These are phyloP conservation scores for Closterium sp. DNA, from an alignment of 139 green algal species.

Conservation along the genomic window DNA sequence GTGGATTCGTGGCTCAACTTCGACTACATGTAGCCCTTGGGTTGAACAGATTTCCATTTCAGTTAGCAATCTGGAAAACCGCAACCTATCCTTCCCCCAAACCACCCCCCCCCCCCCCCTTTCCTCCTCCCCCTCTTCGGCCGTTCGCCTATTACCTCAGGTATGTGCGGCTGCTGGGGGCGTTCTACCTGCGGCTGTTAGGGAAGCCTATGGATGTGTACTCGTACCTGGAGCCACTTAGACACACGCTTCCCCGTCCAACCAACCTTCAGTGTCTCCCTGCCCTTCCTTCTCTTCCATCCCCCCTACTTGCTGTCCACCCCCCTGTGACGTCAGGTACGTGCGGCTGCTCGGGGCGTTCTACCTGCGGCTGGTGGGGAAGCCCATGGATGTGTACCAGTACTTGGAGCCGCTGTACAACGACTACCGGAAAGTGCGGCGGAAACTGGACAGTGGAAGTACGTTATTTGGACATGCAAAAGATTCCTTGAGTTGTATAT, in stretches of 20 bases:
- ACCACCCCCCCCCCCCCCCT: not conserved
- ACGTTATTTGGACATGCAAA: too few species aligned
- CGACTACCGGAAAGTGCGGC: slow-evolving; percentile 81
- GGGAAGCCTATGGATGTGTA: slow-evolving; percentile 88
- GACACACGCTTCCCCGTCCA: not conserved
- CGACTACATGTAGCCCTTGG: too few species aligned
- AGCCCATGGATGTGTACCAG: slow-evolving; percentile 87
- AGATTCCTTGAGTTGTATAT: too few species aligned
- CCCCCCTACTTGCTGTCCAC: not conserved
- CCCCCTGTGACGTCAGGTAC: too few species aligned
- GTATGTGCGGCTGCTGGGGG: slow-evolving; percentile 69
- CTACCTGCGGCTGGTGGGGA: slow-evolving; percentile 92
- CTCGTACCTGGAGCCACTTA: slow-evolving; percentile 87
- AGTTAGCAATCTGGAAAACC: not conserved
- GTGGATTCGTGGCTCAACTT: too few species aligned
- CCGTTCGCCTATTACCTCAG: too few species aligned
- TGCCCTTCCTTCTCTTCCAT: not conserved
- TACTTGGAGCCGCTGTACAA: slow-evolving; percentile 98
- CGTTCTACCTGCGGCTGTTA: slow-evolving; percentile 94
- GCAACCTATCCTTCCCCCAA: not conserved
- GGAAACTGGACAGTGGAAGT: slow-evolving; percentile 30
- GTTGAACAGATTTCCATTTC: too few species aligned
- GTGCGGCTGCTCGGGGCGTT: slow-evolving; percentile 79
- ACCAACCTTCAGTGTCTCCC: not conserved
- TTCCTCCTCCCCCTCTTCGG: not conserved